These are phyloP conservation scores for Tulasnella sp. DNA, from an alignment of 768 basidiomycete species.

Conservation along the genomic window DNA sequence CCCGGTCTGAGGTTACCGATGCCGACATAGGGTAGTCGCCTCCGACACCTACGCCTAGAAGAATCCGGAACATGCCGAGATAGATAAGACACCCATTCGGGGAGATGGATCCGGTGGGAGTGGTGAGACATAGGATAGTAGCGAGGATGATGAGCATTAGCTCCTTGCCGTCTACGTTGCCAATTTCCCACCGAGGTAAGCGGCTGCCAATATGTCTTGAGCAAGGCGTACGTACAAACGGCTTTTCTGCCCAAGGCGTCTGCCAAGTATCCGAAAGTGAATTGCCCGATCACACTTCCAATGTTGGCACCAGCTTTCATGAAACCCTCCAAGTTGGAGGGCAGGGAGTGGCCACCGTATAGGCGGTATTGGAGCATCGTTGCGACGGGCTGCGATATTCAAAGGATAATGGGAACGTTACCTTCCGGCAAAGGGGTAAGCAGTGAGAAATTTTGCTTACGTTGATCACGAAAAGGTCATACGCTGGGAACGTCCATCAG, in stretches of 20 bases:
- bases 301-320: conserved; percentile 65
- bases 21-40: conserved; percentile 78
- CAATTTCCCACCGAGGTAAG: conserved; percentile 1
- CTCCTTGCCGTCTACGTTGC: conserved; percentile 58
- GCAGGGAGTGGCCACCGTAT: conserved; percentile 46
- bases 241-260: conserved; percentile 63
- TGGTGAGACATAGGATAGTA: conserved; percentile 60
- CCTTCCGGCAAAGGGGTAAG: no score
- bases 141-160: conserved; percentile 73
- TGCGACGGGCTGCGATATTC: conserved; percentile 8
- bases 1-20: conserved; percentile 33
- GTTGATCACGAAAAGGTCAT: conserved; percentile 21
- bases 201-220: not conserved
- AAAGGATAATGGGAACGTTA: not conserved
- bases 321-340: conserved; percentile 50
- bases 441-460: conserved; percentile 8
- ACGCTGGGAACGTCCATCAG: not conserved
- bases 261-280: conserved; percentile 44
- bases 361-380: conserved; percentile 47
- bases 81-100: conserved; percentile 51
- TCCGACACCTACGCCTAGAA: conserved; percentile 71
- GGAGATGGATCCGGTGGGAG: conserved; percentile 47
- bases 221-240: conserved; percentile 33
- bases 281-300: conserved; percentile 45
- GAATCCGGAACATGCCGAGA: conserved; percentile 55